Evolutionary conservation across 257 asterid genomes (phyloP).

Genomic region (Thymus quinquecostatus): DNA sequence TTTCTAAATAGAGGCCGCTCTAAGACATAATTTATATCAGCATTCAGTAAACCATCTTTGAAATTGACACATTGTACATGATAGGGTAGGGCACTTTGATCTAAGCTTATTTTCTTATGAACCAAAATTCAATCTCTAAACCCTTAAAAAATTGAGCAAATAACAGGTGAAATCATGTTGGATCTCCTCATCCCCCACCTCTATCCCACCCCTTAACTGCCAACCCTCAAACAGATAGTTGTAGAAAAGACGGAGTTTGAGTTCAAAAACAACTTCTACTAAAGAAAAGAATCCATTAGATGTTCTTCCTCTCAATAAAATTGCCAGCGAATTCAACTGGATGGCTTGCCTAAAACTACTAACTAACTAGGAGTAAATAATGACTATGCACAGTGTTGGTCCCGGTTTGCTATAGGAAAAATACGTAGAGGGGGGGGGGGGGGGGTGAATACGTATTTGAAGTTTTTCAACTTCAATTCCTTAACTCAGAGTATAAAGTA

Average conservation of each 20-base stretch:
- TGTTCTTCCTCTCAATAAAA: not conserved
- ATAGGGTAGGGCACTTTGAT: conserved; percentile 4
- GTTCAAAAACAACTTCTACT: not conserved
- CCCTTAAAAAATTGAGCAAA: not conserved
- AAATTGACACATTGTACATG: not conserved
- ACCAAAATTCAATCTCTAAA: conserved; percentile 2
- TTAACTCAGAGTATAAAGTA: no score
- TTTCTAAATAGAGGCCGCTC: not conserved
- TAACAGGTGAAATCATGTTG: no score
- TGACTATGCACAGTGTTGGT: not conserved
- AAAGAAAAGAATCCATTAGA: no score
- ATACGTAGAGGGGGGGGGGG: not conserved
- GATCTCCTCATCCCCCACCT: no score
- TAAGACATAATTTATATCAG: not conserved
- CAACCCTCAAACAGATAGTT: no score
- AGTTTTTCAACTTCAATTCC: conserved; percentile 52
- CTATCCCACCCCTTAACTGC: no score
- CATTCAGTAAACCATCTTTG: conserved; percentile 8
- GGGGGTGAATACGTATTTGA: not conserved
- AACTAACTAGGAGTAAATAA: conserved; percentile 1
- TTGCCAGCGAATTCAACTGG: conserved; percentile 15
- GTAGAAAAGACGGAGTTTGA: not conserved
- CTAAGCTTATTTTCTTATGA: not conserved
- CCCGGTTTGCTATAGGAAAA: no score
- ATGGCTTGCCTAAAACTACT: not conserved